Conservation (phyloP, 139 green algal genomes). For the Marvania coccoides region DNA sequence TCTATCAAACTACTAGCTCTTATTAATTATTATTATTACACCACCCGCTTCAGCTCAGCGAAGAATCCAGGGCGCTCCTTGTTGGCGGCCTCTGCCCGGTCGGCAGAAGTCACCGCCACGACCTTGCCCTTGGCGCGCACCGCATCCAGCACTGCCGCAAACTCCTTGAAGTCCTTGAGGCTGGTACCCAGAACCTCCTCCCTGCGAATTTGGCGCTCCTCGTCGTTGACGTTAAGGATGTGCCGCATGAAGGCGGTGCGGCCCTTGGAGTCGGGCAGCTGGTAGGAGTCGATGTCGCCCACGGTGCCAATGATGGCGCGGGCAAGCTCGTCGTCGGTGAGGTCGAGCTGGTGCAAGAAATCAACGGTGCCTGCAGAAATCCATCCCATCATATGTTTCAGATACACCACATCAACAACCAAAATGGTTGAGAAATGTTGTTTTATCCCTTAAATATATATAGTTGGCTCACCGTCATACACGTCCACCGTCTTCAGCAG, state of each 20-base stretch:
- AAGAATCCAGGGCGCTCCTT: slow-evolving; percentile 72
- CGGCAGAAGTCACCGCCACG: slow-evolving; percentile 75
- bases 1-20: not conserved
- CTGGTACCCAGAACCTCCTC: slow-evolving; percentile 74
- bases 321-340: slow-evolving; percentile 76
- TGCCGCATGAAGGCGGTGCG: slow-evolving; percentile 75
- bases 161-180: slow-evolving; percentile 70
- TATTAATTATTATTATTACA: slow-evolving; percentile 5
- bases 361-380: slow-evolving; percentile 50
- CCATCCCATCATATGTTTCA: no score
- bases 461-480: slow-evolving; percentile 43
- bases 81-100: slow-evolving; percentile 31
- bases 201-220: slow-evolving; percentile 85
- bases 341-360: slow-evolving; percentile 72
- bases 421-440: no score
- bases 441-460: no score
- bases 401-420: no score
- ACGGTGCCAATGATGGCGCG: slow-evolving; percentile 97
- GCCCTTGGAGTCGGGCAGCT: slow-evolving; percentile 89
- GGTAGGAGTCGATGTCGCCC: slow-evolving; percentile 89
- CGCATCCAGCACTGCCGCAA: slow-evolving; percentile 52
- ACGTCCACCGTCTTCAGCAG: slow-evolving; percentile 83
- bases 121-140: slow-evolving; percentile 55
- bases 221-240: slow-evolving; percentile 82
- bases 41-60: slow-evolving; percentile 40